Evolutionary conservation across 345 rosid genomes (phyloP).

Genomic region (Melaleuca alternifolia): DNA sequence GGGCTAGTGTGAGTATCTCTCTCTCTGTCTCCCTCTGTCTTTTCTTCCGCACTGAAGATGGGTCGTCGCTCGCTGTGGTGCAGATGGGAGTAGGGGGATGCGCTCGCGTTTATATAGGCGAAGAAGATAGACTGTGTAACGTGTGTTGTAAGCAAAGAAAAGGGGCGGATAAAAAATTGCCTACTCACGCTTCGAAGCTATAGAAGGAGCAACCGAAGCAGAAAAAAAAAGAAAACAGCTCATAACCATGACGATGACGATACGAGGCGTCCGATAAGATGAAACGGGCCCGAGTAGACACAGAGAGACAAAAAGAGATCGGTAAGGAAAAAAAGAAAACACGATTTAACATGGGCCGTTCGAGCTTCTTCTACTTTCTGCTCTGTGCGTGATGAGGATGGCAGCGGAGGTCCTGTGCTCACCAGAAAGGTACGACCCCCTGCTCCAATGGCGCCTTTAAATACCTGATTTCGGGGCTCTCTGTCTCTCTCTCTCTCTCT

Average conservation of each 20-base stretch:
- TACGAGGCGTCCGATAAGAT: background rate
- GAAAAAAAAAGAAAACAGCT: background rate
- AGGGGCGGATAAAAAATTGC: background rate
- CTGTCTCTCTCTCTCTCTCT: background rate
- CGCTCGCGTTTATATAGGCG: background rate
- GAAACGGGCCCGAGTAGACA: background rate
- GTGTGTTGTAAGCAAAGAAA: background rate
- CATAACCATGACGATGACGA: background rate
- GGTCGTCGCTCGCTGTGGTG: background rate
- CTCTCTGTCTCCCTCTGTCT: background rate
- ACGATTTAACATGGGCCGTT: background rate
- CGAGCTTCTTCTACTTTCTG: background rate
- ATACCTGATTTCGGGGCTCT: slow-evolving; percentile 10
- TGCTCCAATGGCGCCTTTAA: slow-evolving; percentile 9
- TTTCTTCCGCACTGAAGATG: background rate
- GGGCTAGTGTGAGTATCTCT: background rate
- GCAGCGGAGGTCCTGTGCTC: background rate
- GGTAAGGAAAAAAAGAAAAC: background rate
- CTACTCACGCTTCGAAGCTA: background rate
- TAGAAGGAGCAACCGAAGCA: background rate
- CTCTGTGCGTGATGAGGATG: background rate
- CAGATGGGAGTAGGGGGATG: background rate
- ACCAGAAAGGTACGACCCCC: background rate
- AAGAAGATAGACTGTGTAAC: background rate
- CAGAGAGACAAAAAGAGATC: background rate